Conservation (phyloP, 768 basidiomycete species). For the Lentinula guzmanii region DNA sequence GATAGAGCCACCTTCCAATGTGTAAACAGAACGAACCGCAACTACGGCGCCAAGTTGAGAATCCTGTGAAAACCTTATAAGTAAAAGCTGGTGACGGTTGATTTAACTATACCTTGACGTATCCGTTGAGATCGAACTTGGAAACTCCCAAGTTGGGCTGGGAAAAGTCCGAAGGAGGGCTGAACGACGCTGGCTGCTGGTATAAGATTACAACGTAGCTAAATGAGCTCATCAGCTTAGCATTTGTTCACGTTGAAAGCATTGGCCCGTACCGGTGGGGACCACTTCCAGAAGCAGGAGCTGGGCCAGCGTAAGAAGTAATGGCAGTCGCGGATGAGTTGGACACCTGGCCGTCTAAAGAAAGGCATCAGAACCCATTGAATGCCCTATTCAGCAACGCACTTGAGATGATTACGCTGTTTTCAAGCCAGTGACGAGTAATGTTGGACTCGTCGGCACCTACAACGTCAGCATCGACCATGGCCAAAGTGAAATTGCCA, state of each 20-base stretch:
- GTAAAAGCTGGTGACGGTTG: not conserved
- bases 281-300: constrained; percentile 62
- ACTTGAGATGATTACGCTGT: constrained; percentile 50
- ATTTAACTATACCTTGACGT: constrained; percentile 39
- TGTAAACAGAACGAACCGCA: constrained; percentile 34
- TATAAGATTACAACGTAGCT: constrained; percentile 70
- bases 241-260: not conserved
- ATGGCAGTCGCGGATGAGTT: constrained; percentile 41
- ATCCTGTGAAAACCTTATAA: constrained; percentile 23
- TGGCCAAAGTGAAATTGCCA: constrained; percentile 58
- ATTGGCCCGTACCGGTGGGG: constrained; percentile 51
- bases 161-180: constrained; percentile 52
- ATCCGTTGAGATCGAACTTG: constrained; percentile 49
- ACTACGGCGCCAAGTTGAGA: constrained; percentile 54
- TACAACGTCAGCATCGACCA: constrained; percentile 71
- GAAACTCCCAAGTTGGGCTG: constrained; percentile 44
- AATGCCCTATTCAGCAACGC: constrained; percentile 6
- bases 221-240: not conserved
- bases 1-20: not conserved
- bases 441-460: constrained; percentile 53
- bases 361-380: not conserved
- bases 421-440: constrained; percentile 79
- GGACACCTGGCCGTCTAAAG: constrained; percentile 29
- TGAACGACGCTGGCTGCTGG: constrained; percentile 57
- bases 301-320: constrained; percentile 68